Percentiles rank a stretch among this genome's conserved stretches.
These are phyloP conservation scores for Hygrocybe punicea DNA, from an alignment of 768 basidiomycete species.

Conservation along the genomic window DNA sequence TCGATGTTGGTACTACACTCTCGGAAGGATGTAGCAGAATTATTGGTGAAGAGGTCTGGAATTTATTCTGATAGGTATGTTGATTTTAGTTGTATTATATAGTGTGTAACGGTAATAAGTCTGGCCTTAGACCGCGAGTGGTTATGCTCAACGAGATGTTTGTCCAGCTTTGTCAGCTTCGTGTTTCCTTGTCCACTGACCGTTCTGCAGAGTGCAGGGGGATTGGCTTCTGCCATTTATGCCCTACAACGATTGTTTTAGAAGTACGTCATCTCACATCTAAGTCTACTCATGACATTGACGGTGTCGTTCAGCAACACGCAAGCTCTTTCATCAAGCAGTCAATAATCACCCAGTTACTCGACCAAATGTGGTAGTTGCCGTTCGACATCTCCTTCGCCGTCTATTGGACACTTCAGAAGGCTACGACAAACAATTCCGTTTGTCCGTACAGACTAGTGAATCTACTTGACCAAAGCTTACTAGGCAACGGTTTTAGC, in stretches of 20 bases:
- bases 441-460: background rate
- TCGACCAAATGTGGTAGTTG: background rate
- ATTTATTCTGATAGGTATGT: slow-evolving; percentile 10
- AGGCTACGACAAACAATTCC: slow-evolving; percentile 1
- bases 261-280: background rate
- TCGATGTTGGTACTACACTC: slow-evolving; percentile 7
- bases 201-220: background rate
- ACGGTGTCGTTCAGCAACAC: background rate
- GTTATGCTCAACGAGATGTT: slow-evolving; percentile 10
- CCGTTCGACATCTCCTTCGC: background rate
- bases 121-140: background rate
- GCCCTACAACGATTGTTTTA: slow-evolving; percentile 1
- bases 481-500: background rate
- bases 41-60: slow-evolving; percentile 7
- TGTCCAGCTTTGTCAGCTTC: background rate
- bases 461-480: background rate
- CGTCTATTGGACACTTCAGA: background rate
- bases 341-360: background rate
- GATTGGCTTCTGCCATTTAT: slow-evolving; percentile 5
- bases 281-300: background rate
- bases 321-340: slow-evolving; percentile 4
- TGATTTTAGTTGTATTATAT: background rate
- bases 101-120: background rate
- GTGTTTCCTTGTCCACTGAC: too few species aligned
- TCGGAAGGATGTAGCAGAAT: slow-evolving; percentile 1